Base-by-base conservation (phyloP, 495 filamentous ascomycete genomes). In the Lophiotrema nucula region DNA sequence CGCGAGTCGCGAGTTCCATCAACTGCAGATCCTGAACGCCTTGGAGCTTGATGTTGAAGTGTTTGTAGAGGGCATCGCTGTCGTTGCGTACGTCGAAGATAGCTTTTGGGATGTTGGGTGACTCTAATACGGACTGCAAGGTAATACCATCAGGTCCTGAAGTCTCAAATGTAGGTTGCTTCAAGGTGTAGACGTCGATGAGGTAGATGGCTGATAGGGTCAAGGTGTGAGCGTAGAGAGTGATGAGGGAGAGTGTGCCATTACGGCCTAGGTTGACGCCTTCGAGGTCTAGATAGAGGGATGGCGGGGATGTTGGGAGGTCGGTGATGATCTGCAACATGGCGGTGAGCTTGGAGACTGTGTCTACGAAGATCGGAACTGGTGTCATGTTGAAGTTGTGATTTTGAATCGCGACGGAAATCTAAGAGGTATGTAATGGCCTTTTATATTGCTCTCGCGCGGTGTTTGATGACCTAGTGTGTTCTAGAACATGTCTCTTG, bases 41-140 rank as follows among this genome's bases (percentile, higher is more conserved):
- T 0, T 41, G 39, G 44, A 77, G 58, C 0, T 46, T n/a, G 4
- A 57, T 28, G 53, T 27, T 22, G 26, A 57, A 82, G 15, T 74
- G 77, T 49, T 41, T 39, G 49, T 69, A 81, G 0, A 84, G 64
- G 0, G 79, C 80, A 49, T 84, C 77, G 0, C 80, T 77, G 53
- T 81, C 77, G 52, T 77, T 71, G 15, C 78, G 76, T n/a, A 81
- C 70, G 52, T 81, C 80, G 65, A 79, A 81, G 61, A 81, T 75
- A 55, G 72, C 70, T 62, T 82, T 82, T 3, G 71, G 67, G 23
- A 73, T 76, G 2, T 53, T 25, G 0, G 25, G 6, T 27, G 3
- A 15, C 28, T 49, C 22, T 0, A 57, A n/a, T 13, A 85, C 73
- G 13, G 25, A 35, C n/a, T 35, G 8, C 8, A 35, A n/a, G n/a